These are phyloP conservation scores for Eremochloa ophiuroides DNA, from an alignment of 176 grass and related monocot species.

Conservation along the genomic window DNA sequence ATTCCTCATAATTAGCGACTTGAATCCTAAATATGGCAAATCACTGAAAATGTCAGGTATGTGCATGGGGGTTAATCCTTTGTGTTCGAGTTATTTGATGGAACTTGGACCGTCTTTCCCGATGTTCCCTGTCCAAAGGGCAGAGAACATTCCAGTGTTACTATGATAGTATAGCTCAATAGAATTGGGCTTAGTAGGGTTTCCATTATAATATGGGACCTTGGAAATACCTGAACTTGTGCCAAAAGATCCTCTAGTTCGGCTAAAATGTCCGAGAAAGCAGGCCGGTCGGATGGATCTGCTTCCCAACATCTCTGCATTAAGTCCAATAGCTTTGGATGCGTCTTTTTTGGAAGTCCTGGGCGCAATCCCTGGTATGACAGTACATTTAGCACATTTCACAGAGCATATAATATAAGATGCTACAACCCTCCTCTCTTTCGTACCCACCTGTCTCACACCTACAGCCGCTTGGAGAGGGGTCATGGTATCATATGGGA, in stretches of 20 bases:
- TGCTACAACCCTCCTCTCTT: background rate
- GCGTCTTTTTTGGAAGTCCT: constrained; percentile 48
- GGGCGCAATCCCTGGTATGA: constrained; percentile 78
- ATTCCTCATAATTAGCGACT: constrained; percentile 36
- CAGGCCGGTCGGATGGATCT: constrained; percentile 59
- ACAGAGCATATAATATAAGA: background rate
- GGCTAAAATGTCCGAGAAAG: constrained; percentile 62
- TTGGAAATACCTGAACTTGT: constrained; percentile 62
- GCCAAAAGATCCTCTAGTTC: constrained; percentile 82
- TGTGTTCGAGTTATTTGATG: background rate
- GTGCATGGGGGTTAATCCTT: constrained; percentile 40
- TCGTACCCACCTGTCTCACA: constrained; percentile 71
- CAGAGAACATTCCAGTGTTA: background rate
- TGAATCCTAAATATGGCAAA: constrained; percentile 28
- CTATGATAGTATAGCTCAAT: background rate
- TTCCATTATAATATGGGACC: background rate
- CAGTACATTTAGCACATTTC: constrained; percentile 2
- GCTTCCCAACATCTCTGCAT: constrained; percentile 88
- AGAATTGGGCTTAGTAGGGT: background rate
- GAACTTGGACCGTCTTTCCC: constrained; percentile 17
- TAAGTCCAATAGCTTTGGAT: constrained; percentile 69
- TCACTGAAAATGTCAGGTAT: constrained; percentile 35
- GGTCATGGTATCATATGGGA: constrained; percentile 95
- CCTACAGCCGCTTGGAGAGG: constrained; percentile 93
- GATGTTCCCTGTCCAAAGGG: constrained; percentile 31